Base-by-base conservation (phyloP, 768 basidiomycete species). In the Pulveroboletus ravenelii region DNA sequence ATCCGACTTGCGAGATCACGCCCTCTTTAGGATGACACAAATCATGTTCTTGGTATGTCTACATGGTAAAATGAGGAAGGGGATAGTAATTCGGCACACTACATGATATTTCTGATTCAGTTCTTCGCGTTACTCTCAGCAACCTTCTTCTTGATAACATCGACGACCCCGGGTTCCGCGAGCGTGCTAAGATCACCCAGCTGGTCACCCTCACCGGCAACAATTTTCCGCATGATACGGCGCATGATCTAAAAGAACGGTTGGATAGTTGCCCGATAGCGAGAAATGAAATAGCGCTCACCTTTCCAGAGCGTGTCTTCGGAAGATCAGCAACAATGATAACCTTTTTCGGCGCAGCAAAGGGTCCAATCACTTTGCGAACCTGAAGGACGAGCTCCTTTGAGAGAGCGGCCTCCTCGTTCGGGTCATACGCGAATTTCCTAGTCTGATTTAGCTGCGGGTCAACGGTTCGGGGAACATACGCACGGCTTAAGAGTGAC, bases 351-450 rank as follows among this genome's bases (percentile, higher is more conserved):
- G 95, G 95, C 14, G 93, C 87, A 1, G 95, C 95, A 70, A 99
- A 97, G 3, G 96, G 94, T 5, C 95, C 96, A 53, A 99, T 99
- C 39, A 89, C 89, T 74, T 98, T 98, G 63, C 96, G 85, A 17
- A 97, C 94, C 73, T 97, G 94, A 30, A 97, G 81, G 27, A 86
- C 78, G 53, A 99, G 82, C 72, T 97, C 95, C 71, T 96, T 97
- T 47, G 72, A 56, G 31, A 97, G 79, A 0, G 69, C 76, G 0
- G 75, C 58, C 70, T 96, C 92, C 52, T 94, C 76, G 39, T 75
- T 73, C 3, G 74, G 66, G 65, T 92, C 84, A 63, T 83, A 85
- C 32, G 78, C 70, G 73, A 95, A 97, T 64, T 96, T 92, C 39
- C 86, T 86, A 54, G 7, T 30, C 49, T 18, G 3, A 13, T 48